Base-by-base conservation (phyloP, 2,329 filamentous ascomycete genomes). In the Corynespora cassiicola region DNA sequence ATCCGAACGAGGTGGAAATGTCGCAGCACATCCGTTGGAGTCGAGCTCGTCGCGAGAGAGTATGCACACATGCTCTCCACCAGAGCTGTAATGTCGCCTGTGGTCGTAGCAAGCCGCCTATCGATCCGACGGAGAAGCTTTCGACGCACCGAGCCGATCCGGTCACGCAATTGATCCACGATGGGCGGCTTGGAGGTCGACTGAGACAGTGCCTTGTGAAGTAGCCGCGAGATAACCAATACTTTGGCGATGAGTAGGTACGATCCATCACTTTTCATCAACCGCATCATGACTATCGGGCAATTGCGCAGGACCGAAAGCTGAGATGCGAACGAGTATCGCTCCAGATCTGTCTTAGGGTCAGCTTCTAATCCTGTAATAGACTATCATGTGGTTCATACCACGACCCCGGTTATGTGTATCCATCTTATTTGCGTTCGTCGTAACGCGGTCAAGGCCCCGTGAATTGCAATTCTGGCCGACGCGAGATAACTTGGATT, bases 11-110 rank as follows among this genome's bases (percentile, higher is more conserved):
- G 78, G 32, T 95, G 77, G 55, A 96, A 92, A 67, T 94, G 85
- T 6, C 82, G 76, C 36, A 96, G 69, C 1, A 89, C 86, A 61
- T 96, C 90, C 40, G 81, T 84, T 0, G 88, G 84, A 0, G 90
- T 87, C 1, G 87, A 90, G 56, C 82, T 95, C 3, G 87, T 90
- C 1, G 85, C 82, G 33, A 97, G 75, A 45, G 89, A 90, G 63
- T 90, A 91, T 0, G 91, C 90, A 39, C 85, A 87, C 51, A 96
- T 76, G 1, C 86, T 84, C 53, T 89, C 85, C 9, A 92, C 73
- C 11, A 94, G 76, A 51, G 44, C 65, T 45, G 58, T 72, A 45
- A 56, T 77, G 4, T 72, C 69, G 9, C 54, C 50, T 5, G 50
- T 47, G 2, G 58, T 38, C 31, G 52, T 65, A 5, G 63, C 63